A percentile compares a stretch with the other conserved stretches of the same genome.
phyloP scores from a whole-genome alignment of 139 green algal genomes.

The Trebouxia sp. region DNA sequence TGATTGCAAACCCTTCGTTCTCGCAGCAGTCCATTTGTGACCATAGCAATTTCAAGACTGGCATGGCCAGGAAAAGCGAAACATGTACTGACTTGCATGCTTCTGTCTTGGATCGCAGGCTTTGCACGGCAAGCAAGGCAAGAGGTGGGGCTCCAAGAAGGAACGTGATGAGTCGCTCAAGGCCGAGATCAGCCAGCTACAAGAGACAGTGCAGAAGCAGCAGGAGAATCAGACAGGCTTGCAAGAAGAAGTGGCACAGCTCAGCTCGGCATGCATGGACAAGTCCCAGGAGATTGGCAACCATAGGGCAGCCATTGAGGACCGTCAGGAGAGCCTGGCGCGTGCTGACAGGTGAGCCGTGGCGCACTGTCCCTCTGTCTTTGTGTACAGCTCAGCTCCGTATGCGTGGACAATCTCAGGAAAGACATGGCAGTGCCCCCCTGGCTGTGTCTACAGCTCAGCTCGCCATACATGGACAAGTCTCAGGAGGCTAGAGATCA shows the following conservation, averaged over 20 bases:
- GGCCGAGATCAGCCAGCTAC: slow-evolving; percentile 59
- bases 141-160: slow-evolving; percentile 60
- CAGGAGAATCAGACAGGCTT: slow-evolving; percentile 28
- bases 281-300: slow-evolving; percentile 44
- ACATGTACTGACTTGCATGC: too few species aligned
- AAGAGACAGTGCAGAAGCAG: slow-evolving; percentile 34
- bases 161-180: slow-evolving; percentile 78
- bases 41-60: too few species aligned
- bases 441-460: too few species aligned
- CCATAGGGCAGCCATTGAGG: slow-evolving; percentile 28
- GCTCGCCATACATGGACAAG: slow-evolving; percentile 41
- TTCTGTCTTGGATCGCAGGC: slow-evolving; percentile 42
- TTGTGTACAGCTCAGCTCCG: neutral
- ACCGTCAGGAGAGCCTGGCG: slow-evolving; percentile 37
- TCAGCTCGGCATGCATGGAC: slow-evolving; percentile 41
- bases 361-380: neutral
- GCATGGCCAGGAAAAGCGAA: too few species aligned
- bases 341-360: neutral
- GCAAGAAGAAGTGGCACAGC: slow-evolving; percentile 13
- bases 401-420: too few species aligned
- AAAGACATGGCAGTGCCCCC: too few species aligned
- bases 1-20: too few species aligned
- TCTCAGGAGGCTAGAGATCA: slow-evolving; percentile 41
- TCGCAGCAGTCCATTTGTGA: too few species aligned
- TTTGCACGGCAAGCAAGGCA: slow-evolving; percentile 78